Percentiles rank a stretch among this genome's conserved stretches.
phyloP scores from a whole-genome alignment of 257 asterid genomes.

The Solanum phureja region DNA sequence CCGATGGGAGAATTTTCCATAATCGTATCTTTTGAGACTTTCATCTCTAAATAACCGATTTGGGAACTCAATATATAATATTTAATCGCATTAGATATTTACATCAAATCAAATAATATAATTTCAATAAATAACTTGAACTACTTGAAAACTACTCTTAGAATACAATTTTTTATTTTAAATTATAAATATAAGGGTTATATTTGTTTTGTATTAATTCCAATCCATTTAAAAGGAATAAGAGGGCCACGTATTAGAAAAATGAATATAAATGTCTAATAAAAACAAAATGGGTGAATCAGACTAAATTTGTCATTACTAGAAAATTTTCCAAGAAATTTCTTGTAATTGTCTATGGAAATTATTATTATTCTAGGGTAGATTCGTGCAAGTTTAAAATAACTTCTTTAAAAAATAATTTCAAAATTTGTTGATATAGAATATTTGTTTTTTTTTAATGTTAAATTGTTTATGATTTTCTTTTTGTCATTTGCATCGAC shows the following conservation, averaged over 20 bases:
- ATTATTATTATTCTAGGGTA: background rate
- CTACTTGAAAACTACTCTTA: background rate
- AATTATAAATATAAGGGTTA: background rate
- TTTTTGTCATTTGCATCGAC: background rate
- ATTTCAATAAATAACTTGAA: background rate
- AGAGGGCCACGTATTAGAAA: background rate
- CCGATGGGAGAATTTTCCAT: background rate
- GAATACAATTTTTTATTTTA: background rate
- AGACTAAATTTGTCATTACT: background rate
- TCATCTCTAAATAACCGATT: background rate
- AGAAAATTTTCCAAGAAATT: background rate
- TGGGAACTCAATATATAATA: background rate
- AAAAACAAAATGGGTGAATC: background rate
- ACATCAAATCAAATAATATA: background rate
- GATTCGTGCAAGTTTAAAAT: constrained; percentile 2
- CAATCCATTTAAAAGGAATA: background rate
- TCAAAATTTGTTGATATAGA: background rate
- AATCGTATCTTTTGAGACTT: background rate
- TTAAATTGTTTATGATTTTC: background rate
- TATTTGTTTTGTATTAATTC: background rate
- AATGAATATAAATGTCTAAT: background rate
- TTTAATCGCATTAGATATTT: background rate
- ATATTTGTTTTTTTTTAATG: background rate
- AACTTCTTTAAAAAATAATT: background rate
- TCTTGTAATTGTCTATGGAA: constrained; percentile 1